These are phyloP conservation scores for Leishmania lainsoni DNA, from an alignment of 208 protist species.

Conservation along the genomic window DNA sequence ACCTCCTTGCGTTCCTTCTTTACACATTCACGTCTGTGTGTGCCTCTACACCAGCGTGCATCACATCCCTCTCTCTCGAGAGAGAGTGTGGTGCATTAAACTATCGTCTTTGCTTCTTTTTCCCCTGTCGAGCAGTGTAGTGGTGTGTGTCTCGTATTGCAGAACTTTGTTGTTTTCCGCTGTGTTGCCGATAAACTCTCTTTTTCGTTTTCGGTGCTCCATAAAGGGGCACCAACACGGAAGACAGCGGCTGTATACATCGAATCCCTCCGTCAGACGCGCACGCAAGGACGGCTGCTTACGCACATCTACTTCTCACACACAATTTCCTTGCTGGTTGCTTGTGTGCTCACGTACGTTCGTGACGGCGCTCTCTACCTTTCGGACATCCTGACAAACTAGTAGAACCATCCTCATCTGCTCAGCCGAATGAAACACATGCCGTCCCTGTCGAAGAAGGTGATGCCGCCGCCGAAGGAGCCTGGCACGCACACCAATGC, in stretches of 20 bases:
- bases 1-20: not conserved
- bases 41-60: not conserved
- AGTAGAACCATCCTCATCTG: not conserved
- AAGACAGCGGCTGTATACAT: not conserved
- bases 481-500: constrained; percentile 71
- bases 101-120: not conserved
- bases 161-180: not conserved
- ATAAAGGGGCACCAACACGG: not conserved
- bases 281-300: not conserved
- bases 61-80: not conserved
- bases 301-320: not conserved
- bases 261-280: not conserved
- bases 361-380: not conserved
- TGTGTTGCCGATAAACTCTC: not conserved
- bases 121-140: not conserved
- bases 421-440: not conserved
- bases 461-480: constrained; percentile 48
- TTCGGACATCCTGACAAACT: not conserved
- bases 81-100: not conserved
- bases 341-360: not conserved
- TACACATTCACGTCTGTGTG: not conserved
- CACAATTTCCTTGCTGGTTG: not conserved
- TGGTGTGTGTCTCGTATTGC: not conserved
- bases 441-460: constrained; percentile 27
- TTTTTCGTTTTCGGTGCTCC: not conserved